Percentiles rank a stretch among this genome's conserved stretches.
phyloP scores from a whole-genome alignment of 2,329 filamentous ascomycete species.

The Rhexocercosporidium sp. region DNA sequence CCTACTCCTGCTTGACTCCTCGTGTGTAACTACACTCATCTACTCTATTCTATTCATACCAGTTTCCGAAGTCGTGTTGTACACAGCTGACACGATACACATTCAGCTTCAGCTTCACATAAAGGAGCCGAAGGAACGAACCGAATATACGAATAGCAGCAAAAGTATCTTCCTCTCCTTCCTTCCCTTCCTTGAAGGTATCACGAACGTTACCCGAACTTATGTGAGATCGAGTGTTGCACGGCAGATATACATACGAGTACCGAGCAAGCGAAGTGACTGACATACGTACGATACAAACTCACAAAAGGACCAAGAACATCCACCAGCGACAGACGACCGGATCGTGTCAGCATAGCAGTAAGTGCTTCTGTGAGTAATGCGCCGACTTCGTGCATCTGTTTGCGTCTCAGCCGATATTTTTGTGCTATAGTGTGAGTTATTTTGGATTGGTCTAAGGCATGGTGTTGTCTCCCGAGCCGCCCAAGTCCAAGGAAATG shows the following conservation, averaged over 20 bases:
- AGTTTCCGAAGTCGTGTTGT: neutral
- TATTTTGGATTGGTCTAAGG: too few species aligned
- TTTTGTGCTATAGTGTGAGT: neutral
- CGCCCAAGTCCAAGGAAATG: too few species aligned
- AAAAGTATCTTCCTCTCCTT: neutral
- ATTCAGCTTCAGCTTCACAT: neutral
- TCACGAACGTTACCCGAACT: neutral
- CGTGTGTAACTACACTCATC: neutral
- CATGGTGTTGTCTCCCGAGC: too few species aligned
- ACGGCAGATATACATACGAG: neutral
- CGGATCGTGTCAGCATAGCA: neutral
- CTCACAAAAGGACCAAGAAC: neutral
- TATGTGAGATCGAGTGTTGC: neutral
- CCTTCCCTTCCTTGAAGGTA: neutral
- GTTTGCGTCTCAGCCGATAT: too few species aligned
- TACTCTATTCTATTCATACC: too few species aligned
- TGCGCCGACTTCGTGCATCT: neutral
- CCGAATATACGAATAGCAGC: neutral
- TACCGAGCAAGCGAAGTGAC: neutral
- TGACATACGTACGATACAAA: too few species aligned
- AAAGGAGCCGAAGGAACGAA: neutral
- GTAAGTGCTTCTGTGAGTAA: neutral
- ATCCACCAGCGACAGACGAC: too few species aligned
- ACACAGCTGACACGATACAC: neutral
- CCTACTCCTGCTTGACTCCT: neutral